Percentiles rank a stretch among this genome's conserved stretches.
Conservation (phyloP, 257 asterid genomes). For the Solanum habrochaites region DNA sequence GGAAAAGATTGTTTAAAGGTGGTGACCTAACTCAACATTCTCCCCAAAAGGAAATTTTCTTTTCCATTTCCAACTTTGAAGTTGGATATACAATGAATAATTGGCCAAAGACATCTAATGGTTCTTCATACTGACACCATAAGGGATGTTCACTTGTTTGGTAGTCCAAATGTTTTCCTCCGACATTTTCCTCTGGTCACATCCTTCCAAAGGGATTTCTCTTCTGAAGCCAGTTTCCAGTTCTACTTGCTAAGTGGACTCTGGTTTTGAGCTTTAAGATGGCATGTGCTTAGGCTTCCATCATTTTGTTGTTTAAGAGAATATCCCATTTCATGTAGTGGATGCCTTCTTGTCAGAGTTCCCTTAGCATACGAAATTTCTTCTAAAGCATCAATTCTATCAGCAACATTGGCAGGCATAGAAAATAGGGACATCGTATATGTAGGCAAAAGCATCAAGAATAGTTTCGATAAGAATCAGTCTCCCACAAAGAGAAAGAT, state of each 20-base stretch:
- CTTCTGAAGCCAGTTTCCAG: background rate
- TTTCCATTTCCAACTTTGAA: background rate
- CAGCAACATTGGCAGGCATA: background rate
- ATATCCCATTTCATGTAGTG: background rate
- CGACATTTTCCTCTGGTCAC: background rate
- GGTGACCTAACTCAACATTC: background rate
- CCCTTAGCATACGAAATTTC: background rate
- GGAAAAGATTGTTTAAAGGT: background rate
- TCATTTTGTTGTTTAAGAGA: background rate
- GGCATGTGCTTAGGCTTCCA: background rate
- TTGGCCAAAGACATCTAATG: background rate
- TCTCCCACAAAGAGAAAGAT: background rate
- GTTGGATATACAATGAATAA: background rate
- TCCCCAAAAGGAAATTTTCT: background rate
- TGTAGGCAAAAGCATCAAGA: background rate
- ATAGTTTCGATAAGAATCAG: background rate
- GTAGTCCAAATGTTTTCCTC: background rate
- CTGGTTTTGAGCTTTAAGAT: background rate
- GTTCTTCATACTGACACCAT: background rate
- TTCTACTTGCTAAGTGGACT: background rate
- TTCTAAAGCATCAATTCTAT: background rate
- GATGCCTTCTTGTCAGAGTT: background rate
- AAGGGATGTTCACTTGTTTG: background rate
- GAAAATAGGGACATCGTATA: background rate
- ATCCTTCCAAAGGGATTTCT: background rate